Conservation (phyloP, 352 stramenopile genomes). For the Globisporangium paddicum region DNA sequence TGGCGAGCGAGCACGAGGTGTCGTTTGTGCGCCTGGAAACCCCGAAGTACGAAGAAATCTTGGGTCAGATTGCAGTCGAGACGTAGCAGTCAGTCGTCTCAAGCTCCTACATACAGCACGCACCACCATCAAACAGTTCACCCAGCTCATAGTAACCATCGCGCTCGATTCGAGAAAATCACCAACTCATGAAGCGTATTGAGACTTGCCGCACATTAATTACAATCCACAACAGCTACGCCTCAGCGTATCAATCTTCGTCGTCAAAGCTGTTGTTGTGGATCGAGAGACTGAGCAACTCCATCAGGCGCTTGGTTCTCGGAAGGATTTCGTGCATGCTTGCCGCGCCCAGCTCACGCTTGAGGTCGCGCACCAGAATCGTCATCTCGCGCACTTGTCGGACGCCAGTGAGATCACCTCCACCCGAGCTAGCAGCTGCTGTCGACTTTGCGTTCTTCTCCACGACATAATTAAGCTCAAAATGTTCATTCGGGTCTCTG, state of each 20-base stretch:
- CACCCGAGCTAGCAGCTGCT: neutral
- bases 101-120: neutral
- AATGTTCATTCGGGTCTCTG: slow-evolving; percentile 1
- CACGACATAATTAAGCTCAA: slow-evolving; percentile 60
- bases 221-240: neutral
- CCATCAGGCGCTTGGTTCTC: slow-evolving; percentile 74
- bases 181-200: neutral
- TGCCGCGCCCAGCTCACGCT: slow-evolving; percentile 67
- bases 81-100: neutral
- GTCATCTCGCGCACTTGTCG: slow-evolving; percentile 73
- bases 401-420: slow-evolving; percentile 42
- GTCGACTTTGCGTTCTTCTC: slow-evolving; percentile 23
- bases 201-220: neutral
- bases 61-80: neutral
- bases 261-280: slow-evolving; percentile 25
- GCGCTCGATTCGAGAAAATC: neutral
- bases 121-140: neutral
- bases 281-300: slow-evolving; percentile 73
- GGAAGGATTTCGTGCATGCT: slow-evolving; percentile 75
- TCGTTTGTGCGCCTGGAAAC: slow-evolving; percentile 20
- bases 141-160: neutral
- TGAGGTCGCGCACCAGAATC: slow-evolving; percentile 62
- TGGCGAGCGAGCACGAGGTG: slow-evolving; percentile 14
- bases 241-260: slow-evolving; percentile 1
- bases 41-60: slow-evolving; percentile 7